A percentile compares a stretch with the other conserved stretches of the same genome.
phyloP scores from a whole-genome alignment of 2,329 filamentous ascomycete genomes.

The Epichloe sylvatica region DNA sequence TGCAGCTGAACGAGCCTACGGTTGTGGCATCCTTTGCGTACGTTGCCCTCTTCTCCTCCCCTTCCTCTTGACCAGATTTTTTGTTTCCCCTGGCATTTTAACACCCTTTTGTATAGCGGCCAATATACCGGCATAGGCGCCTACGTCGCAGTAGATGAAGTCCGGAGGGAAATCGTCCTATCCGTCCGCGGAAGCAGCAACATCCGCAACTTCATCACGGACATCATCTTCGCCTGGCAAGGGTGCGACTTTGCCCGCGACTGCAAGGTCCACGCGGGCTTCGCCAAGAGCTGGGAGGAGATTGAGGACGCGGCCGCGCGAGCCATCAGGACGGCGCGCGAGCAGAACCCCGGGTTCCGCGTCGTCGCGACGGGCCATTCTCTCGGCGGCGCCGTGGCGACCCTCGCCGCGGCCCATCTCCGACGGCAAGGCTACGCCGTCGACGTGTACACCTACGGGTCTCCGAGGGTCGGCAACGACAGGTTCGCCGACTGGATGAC shows the following conservation, averaged over 20 bases:
- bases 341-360: conserved; percentile 34
- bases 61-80: background rate
- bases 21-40: conserved; percentile 30
- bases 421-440: conserved; percentile 29
- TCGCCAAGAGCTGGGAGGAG: conserved; percentile 44
- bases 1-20: conserved; percentile 28
- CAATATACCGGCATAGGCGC: conserved; percentile 31
- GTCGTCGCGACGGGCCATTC: conserved; percentile 54
- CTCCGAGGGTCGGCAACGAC: conserved; percentile 49
- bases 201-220: conserved; percentile 47
- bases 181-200: conserved; percentile 45
- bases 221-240: conserved; percentile 24
- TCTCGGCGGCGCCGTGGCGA: conserved; percentile 51
- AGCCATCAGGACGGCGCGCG: conserved; percentile 29
- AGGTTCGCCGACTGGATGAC: conserved; percentile 40
- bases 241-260: conserved; percentile 19
- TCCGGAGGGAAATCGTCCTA: conserved; percentile 41
- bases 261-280: conserved; percentile 44
- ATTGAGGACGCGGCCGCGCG: conserved; percentile 27
- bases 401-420: conserved; percentile 43
- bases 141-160: conserved; percentile 36
- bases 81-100: background rate
- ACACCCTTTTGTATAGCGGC: conserved; percentile 19
- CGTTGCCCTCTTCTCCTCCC: no score
- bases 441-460: conserved; percentile 53